Evolutionary conservation across 2,329 filamentous ascomycete genomes (phyloP), one percentile per base, ranked within the genome.

Genomic region (Paecilomyces fulvus): DNA sequence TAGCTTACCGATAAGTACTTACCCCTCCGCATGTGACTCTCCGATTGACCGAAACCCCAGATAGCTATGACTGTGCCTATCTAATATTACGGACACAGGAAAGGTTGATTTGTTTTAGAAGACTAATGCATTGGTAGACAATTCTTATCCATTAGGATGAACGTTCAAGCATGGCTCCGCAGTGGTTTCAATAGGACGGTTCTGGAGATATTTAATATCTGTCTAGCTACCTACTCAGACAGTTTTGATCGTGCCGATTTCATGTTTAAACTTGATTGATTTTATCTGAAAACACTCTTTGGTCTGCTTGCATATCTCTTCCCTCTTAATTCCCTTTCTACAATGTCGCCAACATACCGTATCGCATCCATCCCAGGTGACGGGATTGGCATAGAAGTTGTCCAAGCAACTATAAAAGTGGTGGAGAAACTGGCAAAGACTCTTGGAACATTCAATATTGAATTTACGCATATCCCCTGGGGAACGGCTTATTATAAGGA

Each of bases 331-430:
- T 17, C 10, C 12, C 12, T 1, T 49, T 21, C 20, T 28, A 49
- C 21, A 23, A 49, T 49, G 48, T 14, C 48, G 20, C 9, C 20
- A 49, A n/a, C 62, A 14, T 81, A 81, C 66, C 76, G 73, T 62
- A 80, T 85, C 60, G 80, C 83, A 56, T 80, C 82, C 23, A 84
- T 87, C 59, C 80, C 84, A 7, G 82, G 81, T 12, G 83, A 87
- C 65, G 83, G 84, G 25, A 86, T 87, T 53, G 83, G 84, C 28
- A 76, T 77, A 1, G 83, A 87, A 66, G 83, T 87, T n/a, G 77
- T 86, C 30, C 73, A 77, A 28, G 82, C 82, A 1, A 79, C 82
- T 3, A 74, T 79, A 8, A 65, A 76, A 61, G 76, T 77, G 17
- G 64, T 81, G 14, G 68, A 75, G 56, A 76, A 73, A 52, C 70